Evolutionary conservation across 2,329 filamentous ascomycete species (phyloP).

Genomic region (Madurella fahalii): DNA sequence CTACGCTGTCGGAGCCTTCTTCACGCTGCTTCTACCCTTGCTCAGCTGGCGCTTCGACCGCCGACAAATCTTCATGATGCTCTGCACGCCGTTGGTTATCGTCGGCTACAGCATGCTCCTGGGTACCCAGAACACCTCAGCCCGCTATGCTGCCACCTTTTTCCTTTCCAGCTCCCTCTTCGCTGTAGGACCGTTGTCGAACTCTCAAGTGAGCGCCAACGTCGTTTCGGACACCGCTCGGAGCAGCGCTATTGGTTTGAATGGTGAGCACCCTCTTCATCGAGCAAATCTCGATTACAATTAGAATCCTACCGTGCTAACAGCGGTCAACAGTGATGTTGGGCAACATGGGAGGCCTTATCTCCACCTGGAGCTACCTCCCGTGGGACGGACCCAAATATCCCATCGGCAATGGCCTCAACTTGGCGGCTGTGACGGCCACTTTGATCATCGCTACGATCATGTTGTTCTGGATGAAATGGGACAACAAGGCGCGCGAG

Average conservation of each 20-base stretch:
- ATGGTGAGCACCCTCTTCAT: conserved; percentile 10
- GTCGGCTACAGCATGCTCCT: conserved; percentile 67
- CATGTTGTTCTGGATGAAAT: conserved; percentile 57
- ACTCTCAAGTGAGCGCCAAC: conserved; percentile 63
- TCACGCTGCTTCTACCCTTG: conserved; percentile 55
- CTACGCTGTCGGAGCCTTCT: conserved; percentile 62
- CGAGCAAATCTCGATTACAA: neutral
- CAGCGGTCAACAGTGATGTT: conserved; percentile 22
- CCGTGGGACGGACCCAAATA: conserved; percentile 61
- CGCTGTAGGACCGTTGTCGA: conserved; percentile 58
- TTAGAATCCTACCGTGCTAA: neutral
- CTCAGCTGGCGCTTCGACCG: conserved; percentile 56
- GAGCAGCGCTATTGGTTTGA: conserved; percentile 33
- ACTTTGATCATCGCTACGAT: conserved; percentile 49
- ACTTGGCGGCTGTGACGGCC: conserved; percentile 57
- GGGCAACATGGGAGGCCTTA: conserved; percentile 31
- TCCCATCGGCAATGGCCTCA: conserved; percentile 66
- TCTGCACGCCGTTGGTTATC: conserved; percentile 57
- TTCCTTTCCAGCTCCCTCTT: conserved; percentile 61
- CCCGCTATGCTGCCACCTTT: conserved; percentile 66
- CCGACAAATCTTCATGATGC: conserved; percentile 57
- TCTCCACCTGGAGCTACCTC: conserved; percentile 60
- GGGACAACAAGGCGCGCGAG: conserved; percentile 57
- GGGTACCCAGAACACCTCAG: conserved; percentile 43
- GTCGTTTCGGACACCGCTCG: conserved; percentile 66